Percentiles rank a stretch among this genome's conserved stretches.
These are phyloP conservation scores for Candida tallmaniae DNA, from an alignment of 805 yeast genomes.

Conservation along the genomic window DNA sequence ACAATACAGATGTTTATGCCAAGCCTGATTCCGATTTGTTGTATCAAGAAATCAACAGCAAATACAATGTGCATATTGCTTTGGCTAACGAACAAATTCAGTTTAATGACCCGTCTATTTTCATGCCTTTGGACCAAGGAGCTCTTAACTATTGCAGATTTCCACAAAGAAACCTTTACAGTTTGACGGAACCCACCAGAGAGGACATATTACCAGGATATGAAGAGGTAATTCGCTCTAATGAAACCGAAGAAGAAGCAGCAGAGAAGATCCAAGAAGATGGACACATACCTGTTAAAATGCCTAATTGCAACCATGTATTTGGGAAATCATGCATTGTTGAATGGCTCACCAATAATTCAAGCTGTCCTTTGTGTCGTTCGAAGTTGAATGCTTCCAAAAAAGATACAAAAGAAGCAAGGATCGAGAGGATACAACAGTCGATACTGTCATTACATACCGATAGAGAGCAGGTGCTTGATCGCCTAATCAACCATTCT, in stretches of 20 bases:
- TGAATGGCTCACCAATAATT: conserved; percentile 37
- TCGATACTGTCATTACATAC: conserved; percentile 11
- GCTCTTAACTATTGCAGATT: conserved; percentile 21
- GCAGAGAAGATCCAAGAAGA: conserved; percentile 10
- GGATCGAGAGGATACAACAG: conserved; percentile 10
- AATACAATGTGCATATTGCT: conserved; percentile 1
- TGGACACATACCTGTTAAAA: conserved; percentile 32
- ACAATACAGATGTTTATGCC: background rate
- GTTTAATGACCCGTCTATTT: conserved; percentile 30
- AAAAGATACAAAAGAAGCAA: conserved; percentile 15
- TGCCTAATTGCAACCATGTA: conserved; percentile 40
- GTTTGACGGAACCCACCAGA: conserved; percentile 13
- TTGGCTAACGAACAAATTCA: background rate
- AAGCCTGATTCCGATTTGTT: background rate
- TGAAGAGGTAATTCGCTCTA: conserved; percentile 7
- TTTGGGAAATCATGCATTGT: conserved; percentile 39
- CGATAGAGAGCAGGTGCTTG: conserved; percentile 14
- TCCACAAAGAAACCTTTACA: conserved; percentile 22
- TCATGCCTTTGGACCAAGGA: conserved; percentile 27
- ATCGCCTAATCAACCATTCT: conserved; percentile 23
- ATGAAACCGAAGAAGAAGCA: conserved; percentile 7
- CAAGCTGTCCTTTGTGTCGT: conserved; percentile 41
- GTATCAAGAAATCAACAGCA: background rate
- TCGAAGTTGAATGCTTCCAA: conserved; percentile 27
- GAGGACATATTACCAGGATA: conserved; percentile 29